A percentile compares a stretch with the other conserved stretches of the same genome.
Evolutionary conservation across 1,284 basidiomycete species (phyloP).

Genomic region (Ganoderma boninense): DNA sequence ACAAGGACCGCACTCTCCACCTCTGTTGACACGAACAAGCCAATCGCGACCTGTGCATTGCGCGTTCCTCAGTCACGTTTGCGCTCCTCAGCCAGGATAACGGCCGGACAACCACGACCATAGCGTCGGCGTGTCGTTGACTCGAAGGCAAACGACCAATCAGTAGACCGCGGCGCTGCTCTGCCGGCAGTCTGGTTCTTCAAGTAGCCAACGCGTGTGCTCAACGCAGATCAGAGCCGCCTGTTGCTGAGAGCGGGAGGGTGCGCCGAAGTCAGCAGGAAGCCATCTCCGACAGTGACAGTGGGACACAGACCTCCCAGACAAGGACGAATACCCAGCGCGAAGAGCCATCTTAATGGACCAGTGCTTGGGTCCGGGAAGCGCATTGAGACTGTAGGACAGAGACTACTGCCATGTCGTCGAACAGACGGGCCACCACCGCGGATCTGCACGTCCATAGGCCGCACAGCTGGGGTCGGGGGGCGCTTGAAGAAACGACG

Average conservation of each 20-base stretch:
- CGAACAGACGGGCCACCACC: background rate
- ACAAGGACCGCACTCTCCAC: slow-evolving; percentile 15
- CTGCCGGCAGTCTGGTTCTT: background rate
- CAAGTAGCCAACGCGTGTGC: background rate
- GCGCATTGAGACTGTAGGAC: background rate
- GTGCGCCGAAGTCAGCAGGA: slow-evolving; percentile 4
- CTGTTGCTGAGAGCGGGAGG: background rate
- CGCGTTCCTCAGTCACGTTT: background rate
- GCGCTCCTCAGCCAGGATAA: background rate
- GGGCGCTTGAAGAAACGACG: background rate
- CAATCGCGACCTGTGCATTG: slow-evolving; percentile 22
- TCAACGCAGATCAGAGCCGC: background rate
- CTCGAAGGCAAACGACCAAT: background rate
- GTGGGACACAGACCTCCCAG: background rate
- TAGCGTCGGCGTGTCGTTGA: slow-evolving; percentile 22
- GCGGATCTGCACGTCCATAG: background rate
- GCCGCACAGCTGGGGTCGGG: background rate
- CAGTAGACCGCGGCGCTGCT: background rate
- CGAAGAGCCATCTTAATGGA: slow-evolving; percentile 2
- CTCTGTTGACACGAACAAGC: slow-evolving; percentile 6
- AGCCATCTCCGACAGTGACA: background rate
- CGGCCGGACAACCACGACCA: slow-evolving; percentile 14
- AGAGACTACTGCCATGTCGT: background rate
- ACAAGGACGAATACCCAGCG: background rate
- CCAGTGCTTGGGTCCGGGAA: background rate